These are phyloP conservation scores for Starmerella etchellsii DNA, from an alignment of 805 yeast species.

Conservation along the genomic window DNA sequence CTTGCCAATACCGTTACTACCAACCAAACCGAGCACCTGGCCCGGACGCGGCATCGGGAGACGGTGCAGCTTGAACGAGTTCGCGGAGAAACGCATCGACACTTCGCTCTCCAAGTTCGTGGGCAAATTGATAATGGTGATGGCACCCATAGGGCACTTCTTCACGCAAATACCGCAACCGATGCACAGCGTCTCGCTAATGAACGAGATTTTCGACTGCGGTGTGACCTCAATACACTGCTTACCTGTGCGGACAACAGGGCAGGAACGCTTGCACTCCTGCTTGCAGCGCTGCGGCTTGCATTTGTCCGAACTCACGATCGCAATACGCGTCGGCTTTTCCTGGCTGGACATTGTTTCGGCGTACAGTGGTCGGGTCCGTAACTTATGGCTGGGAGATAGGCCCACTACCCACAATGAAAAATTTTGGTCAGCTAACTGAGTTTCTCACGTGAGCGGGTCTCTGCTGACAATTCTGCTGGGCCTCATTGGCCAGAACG, in stretches of 20 bases:
- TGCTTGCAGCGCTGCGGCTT: conserved; percentile 98
- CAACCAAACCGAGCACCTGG: conserved; percentile 93
- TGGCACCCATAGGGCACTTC: conserved; percentile 97
- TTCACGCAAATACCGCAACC: conserved; percentile 99
- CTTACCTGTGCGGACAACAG: conserved; percentile 95
- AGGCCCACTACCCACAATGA: too few relatives aligned
- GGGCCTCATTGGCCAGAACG: too few relatives aligned
- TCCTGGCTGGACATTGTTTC: conserved; percentile 5
- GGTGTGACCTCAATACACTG: conserved; percentile 95
- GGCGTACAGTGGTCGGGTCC: too few relatives aligned
- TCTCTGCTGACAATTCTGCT: too few relatives aligned
- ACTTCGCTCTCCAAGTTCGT: conserved; percentile 86
- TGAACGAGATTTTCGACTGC: conserved; percentile 80
- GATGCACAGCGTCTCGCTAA: conserved; percentile 84
- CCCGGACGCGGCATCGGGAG: conserved; percentile 98
- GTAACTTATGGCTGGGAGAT: too few relatives aligned
- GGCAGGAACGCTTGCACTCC: conserved; percentile 94
- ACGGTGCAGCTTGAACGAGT: conserved; percentile 92
- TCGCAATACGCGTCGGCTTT: conserved; percentile 59
- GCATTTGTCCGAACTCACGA: conserved; percentile 86
- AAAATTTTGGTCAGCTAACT: conserved; percentile 16
- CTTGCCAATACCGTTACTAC: conserved; percentile 98
- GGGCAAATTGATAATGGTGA: conserved; percentile 88
- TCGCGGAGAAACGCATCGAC: conserved; percentile 95
- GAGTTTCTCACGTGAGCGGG: conserved; percentile 8